Evolutionary conservation across 768 basidiomycete species (phyloP).

Genomic region (Austroboletus festivus): DNA sequence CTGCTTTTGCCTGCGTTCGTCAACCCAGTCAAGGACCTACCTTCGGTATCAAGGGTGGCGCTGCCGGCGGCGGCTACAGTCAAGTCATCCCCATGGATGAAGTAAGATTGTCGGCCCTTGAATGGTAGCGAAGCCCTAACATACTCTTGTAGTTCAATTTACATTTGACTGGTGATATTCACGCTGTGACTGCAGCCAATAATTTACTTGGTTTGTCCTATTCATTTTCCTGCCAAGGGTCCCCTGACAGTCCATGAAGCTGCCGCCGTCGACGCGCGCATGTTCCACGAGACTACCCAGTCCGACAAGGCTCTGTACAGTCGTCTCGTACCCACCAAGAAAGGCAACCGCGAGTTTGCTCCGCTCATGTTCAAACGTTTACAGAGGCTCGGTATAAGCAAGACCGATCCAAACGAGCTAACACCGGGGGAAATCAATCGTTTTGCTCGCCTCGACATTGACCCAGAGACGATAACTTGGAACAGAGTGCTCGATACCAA

Average conservation of each 20-base stretch:
- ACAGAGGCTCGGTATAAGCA: slow-evolving; percentile 91
- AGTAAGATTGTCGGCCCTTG: slow-evolving; percentile 36
- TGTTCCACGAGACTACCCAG: slow-evolving; percentile 96
- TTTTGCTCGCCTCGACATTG: slow-evolving; percentile 91
- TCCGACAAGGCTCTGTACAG: slow-evolving; percentile 92
- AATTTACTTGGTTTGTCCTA: slow-evolving; percentile 74
- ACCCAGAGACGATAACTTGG: slow-evolving; percentile 92
- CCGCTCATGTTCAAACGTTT: slow-evolving; percentile 96
- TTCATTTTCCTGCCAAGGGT: background rate
- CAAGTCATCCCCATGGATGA: slow-evolving; percentile 99
- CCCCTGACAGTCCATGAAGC: slow-evolving; percentile 45
- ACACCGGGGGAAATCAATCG: slow-evolving; percentile 88
- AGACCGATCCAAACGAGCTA: slow-evolving; percentile 88
- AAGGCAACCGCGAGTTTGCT: slow-evolving; percentile 92
- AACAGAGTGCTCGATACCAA: slow-evolving; percentile 96
- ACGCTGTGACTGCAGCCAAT: slow-evolving; percentile 96
- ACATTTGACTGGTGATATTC: slow-evolving; percentile 95
- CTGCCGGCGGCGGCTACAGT: slow-evolving; percentile 96
- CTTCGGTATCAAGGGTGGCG: slow-evolving; percentile 98
- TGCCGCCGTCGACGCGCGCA: slow-evolving; percentile 93
- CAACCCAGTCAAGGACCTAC: slow-evolving; percentile 99
- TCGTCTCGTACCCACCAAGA: slow-evolving; percentile 88
- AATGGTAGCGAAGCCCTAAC: slow-evolving; percentile 3
- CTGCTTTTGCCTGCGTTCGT: slow-evolving; percentile 93
- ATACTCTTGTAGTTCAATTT: slow-evolving; percentile 74